These are phyloP conservation scores for Umbelopsis isabellina DNA, from an alignment of 192 early-diverging fungal species.

Conservation along the genomic window DNA sequence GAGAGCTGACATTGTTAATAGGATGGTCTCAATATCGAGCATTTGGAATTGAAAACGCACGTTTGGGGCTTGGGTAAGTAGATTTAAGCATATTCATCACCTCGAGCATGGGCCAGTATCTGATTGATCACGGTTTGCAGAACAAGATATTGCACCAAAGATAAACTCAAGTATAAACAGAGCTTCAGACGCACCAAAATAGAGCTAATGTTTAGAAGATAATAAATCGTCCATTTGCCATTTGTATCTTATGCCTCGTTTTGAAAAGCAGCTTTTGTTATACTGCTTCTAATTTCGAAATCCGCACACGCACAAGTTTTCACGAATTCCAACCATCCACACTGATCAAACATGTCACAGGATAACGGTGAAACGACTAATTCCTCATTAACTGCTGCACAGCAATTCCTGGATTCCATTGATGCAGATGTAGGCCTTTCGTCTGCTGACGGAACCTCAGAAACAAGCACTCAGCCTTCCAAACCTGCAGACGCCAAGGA, in stretches of 20 bases:
- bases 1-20: neutral
- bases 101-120: too few relatives aligned
- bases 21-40: constrained; percentile 79
- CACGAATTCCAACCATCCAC: too few relatives aligned
- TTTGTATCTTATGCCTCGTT: too few relatives aligned
- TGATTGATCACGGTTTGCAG: neutral
- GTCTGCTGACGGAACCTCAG: neutral
- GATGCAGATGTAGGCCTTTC: constrained; percentile 31
- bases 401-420: constrained; percentile 27
- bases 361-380: neutral
- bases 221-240: neutral
- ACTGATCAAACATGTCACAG: neutral
- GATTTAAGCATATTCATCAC: neutral
- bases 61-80: constrained; percentile 72
- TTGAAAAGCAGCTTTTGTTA: too few relatives aligned
- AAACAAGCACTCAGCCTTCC: neutral
- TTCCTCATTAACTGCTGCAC: constrained; percentile 20
- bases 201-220: neutral
- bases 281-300: too few relatives aligned
- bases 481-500: constrained; percentile 22
- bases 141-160: constrained; percentile 13
- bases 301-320: too few relatives aligned
- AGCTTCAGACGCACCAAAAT: too few relatives aligned
- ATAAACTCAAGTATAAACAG: neutral
- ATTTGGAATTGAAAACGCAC: constrained; percentile 82